phyloP scores from a whole-genome alignment of 768 basidiomycete genomes.

The Suillus weaverae region DNA sequence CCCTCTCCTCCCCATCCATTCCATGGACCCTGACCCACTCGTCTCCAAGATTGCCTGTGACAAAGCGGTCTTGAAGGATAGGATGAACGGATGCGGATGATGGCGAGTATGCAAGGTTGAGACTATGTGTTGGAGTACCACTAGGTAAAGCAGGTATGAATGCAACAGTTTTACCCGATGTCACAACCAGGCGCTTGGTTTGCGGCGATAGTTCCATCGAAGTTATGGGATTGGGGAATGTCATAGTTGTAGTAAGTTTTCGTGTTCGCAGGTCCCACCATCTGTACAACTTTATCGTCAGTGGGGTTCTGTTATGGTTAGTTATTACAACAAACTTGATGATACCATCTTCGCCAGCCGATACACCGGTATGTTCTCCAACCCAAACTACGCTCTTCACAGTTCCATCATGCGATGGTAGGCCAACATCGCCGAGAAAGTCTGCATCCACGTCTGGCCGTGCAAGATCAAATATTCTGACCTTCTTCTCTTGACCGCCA shows the following conservation, averaged over 20 bases:
- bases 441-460: slow-evolving; percentile 87
- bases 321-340: slow-evolving; percentile 64
- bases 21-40: slow-evolving; percentile 97
- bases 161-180: slow-evolving; percentile 88
- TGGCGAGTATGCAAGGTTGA: slow-evolving; percentile 81
- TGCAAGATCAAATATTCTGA: slow-evolving; percentile 88
- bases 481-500: slow-evolving; percentile 97
- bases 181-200: slow-evolving; percentile 84
- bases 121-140: slow-evolving; percentile 65
- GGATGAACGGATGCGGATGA: slow-evolving; percentile 97
- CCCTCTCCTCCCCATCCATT: slow-evolving; percentile 85
- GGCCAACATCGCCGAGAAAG: slow-evolving; percentile 63
- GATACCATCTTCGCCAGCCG: slow-evolving; percentile 88
- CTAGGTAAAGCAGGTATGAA: slow-evolving; percentile 80
- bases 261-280: slow-evolving; percentile 96
- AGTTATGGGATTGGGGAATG: slow-evolving; percentile 78
- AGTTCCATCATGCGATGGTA: slow-evolving; percentile 78
- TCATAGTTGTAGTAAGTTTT: slow-evolving; percentile 64
- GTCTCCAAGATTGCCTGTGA: slow-evolving; percentile 86
- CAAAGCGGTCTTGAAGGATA: slow-evolving; percentile 82
- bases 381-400: slow-evolving; percentile 95
- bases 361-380: slow-evolving; percentile 82
- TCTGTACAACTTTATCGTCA: slow-evolving; percentile 41
- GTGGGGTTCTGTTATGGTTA: slow-evolving; percentile 1
- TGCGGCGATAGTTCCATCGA: slow-evolving; percentile 90